Conservation (phyloP, 352 stramenopile species). For the Phytophthora crassamura region DNA sequence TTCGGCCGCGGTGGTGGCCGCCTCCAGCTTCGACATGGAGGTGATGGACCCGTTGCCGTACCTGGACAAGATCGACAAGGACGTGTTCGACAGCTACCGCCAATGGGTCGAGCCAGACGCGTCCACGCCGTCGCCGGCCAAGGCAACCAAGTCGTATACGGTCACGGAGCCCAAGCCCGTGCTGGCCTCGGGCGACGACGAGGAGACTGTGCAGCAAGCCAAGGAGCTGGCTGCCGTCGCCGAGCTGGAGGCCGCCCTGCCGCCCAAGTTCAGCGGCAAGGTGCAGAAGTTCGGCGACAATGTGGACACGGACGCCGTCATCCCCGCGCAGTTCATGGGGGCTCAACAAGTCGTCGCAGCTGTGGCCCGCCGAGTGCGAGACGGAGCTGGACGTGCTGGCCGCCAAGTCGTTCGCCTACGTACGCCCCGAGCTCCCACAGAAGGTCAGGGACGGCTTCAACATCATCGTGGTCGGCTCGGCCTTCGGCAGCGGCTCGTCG, state of each 20-base stretch:
- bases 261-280: slow-evolving; percentile 66
- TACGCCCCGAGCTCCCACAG: slow-evolving; percentile 75
- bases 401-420: slow-evolving; percentile 84
- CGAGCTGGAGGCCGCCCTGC: slow-evolving; percentile 58
- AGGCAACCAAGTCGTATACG: slow-evolving; percentile 45
- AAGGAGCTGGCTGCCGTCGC: slow-evolving; percentile 68
- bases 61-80: slow-evolving; percentile 67
- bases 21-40: slow-evolving; percentile 83
- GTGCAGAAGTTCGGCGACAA: slow-evolving; percentile 83
- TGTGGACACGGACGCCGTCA: slow-evolving; percentile 84
- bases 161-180: slow-evolving; percentile 53
- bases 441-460: slow-evolving; percentile 78
- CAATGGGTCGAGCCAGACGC: slow-evolving; percentile 68
- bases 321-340: slow-evolving; percentile 87
- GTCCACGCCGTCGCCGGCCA: slow-evolving; percentile 23
- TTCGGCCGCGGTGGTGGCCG: slow-evolving; percentile 71
- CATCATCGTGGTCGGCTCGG: slow-evolving; percentile 80
- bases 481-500: slow-evolving; percentile 81
- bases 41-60: slow-evolving; percentile 74
- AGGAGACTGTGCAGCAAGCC: slow-evolving; percentile 46
- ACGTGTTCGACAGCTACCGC: slow-evolving; percentile 82
- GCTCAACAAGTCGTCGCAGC: slow-evolving; percentile 76
- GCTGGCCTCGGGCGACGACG: slow-evolving; percentile 37
- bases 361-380: slow-evolving; percentile 82
- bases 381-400: slow-evolving; percentile 82